These are phyloP conservation scores for Cladosporium halotolerans DNA, from an alignment of 2,329 filamentous ascomycete genomes.

Conservation along the genomic window DNA sequence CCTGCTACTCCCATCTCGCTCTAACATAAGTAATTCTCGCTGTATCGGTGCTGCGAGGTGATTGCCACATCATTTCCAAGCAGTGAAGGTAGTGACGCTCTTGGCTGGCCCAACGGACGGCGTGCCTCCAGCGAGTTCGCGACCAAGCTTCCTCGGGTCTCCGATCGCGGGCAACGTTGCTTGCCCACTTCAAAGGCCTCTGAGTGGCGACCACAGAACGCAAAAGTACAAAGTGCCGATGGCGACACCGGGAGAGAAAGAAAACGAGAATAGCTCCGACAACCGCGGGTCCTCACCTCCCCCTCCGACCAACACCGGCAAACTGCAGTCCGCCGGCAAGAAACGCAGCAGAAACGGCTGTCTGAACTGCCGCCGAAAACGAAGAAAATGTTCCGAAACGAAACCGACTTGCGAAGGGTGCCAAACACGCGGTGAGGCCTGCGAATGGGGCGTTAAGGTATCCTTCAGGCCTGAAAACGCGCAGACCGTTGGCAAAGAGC, in stretches of 20 bases:
- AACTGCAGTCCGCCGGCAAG: slow-evolving; percentile 21
- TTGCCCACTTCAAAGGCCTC: too few relatives aligned
- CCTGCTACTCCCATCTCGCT: too few relatives aligned
- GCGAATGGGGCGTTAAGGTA: slow-evolving; percentile 27
- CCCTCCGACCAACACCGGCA: slow-evolving; percentile 12
- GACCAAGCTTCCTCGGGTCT: too few relatives aligned
- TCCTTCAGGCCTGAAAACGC: slow-evolving; percentile 27
- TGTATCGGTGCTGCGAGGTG: too few relatives aligned
- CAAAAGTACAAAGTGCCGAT: neutral
- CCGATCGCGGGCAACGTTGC: too few relatives aligned
- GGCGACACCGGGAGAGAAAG: neutral
- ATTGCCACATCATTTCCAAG: too few relatives aligned
- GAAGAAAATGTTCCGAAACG: slow-evolving; percentile 28
- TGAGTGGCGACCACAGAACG: too few relatives aligned
- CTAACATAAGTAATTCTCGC: too few relatives aligned
- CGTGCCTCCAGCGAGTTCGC: too few relatives aligned
- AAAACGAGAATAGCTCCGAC: neutral
- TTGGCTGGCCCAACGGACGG: too few relatives aligned
- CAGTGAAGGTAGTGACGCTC: too few relatives aligned
- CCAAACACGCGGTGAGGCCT: slow-evolving; percentile 23
- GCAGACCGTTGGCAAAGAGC: slow-evolving; percentile 23
- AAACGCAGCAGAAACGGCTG: slow-evolving; percentile 30
- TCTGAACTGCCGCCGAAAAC: slow-evolving; percentile 29
- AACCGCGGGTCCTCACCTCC: slow-evolving; percentile 8
- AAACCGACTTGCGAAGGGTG: slow-evolving; percentile 30